phyloP scores from a whole-genome alignment of 805 yeast species.

The Metschnikowia similis region DNA sequence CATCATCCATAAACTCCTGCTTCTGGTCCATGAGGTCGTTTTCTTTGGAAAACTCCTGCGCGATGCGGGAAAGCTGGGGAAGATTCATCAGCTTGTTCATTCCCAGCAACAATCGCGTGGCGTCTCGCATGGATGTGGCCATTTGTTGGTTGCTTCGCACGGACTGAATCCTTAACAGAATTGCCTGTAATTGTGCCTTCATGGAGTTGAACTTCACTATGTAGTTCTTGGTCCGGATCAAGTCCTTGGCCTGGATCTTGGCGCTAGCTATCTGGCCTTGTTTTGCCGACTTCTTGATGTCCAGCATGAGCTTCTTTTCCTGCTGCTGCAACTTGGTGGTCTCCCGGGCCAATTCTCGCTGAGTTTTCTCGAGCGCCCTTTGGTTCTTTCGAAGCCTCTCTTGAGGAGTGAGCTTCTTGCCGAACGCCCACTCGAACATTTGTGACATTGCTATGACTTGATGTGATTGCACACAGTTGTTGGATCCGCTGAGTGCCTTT shows the following conservation, averaged over 20 bases:
- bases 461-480: not conserved
- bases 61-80: constrained; percentile 81
- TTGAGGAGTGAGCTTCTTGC: constrained; percentile 89
- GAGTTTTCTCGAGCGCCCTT: constrained; percentile 90
- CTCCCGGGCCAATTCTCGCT: constrained; percentile 88
- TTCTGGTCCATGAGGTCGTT: constrained; percentile 97
- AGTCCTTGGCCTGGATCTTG: constrained; percentile 92
- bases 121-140: constrained; percentile 93
- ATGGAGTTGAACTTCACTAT: constrained; percentile 84
- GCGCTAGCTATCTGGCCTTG: constrained; percentile 85
- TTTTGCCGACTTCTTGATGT: constrained; percentile 89
- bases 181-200: constrained; percentile 95
- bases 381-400: constrained; percentile 94
- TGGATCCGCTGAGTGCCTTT: not conserved
- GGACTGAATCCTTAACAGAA: constrained; percentile 84
- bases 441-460: constrained; percentile 15
- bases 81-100: constrained; percentile 90
- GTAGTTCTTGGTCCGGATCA: constrained; percentile 80
- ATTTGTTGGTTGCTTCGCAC: constrained; percentile 92
- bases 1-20: constrained; percentile 98
- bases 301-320: constrained; percentile 80
- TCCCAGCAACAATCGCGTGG: constrained; percentile 75
- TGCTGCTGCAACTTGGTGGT: constrained; percentile 81
- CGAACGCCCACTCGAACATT: constrained; percentile 89
- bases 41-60: constrained; percentile 93